Base-by-base conservation (phyloP, 371 early-diverging fungal genomes). In the Syncephalastrum contaminatum region DNA sequence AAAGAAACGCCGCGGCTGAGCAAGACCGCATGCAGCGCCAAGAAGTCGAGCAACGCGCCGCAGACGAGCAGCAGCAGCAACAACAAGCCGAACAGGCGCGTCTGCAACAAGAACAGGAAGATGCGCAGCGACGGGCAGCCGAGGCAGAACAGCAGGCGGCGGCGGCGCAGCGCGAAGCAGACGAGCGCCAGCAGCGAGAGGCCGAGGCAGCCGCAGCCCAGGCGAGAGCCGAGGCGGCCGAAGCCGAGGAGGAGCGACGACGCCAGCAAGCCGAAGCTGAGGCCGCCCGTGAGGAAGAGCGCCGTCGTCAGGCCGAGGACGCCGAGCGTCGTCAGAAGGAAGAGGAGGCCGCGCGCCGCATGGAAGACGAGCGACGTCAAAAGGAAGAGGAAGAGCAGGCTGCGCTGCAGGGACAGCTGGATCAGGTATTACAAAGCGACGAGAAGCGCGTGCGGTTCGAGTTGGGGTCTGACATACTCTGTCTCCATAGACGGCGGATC, bases 11-110 rank as follows among this genome's bases (percentile, higher is more conserved):
- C n/a, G 63, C 51, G 4, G 69, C 66, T 19, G 68, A 66, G 21
- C 60, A 67, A n/a, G 51, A 65, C 60, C 62, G 65, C 22, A 48
- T 19, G 39, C 56, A 60, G 27, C 51, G 24, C 15, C 69, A 70
- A 46, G 76, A 77, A 48, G 76, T 59, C 4, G 77, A 67, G n/a
- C 59, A 54, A 13, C 62, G 68, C n/a, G 62, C 59, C 8, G 49
- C 52, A 27, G 64, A 69, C 4, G 71, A 60, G 8, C 3, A n/a
- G n/a, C n/a, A n/a, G n/a, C n/a, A n/a, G n/a, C n/a, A n/a, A n/a
- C n/a, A n/a, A n/a, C n/a, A 74, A 56, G 73, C 54, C 19, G 54
- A 48, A 16, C 62, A 67, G 36, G 58, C 56, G 51, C 2, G 22
- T 36, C 44, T 21, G 51, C 49, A 46, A 39, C 51, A 16, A 22